Evolutionary conservation across 2,329 filamentous ascomycete genomes (phyloP).

Genomic region (Arthroderma uncinatum): DNA sequence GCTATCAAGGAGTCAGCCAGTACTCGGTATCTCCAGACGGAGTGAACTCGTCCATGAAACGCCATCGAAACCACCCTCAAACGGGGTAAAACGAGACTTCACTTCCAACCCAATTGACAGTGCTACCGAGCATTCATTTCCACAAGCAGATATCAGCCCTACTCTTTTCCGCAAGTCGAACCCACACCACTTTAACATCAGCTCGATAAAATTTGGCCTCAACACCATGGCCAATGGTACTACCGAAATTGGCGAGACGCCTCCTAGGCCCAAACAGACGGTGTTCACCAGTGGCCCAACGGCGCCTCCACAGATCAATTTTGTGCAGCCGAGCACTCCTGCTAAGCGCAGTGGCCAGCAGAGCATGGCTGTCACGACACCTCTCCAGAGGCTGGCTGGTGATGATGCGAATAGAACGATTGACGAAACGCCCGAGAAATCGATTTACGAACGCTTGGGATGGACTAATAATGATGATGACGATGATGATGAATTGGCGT

Average conservation of each 20-base stretch:
- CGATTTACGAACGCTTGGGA: constrained; percentile 35
- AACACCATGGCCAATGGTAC: not conserved
- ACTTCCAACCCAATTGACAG: not conserved
- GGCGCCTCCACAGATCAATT: not conserved
- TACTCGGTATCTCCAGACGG: not conserved
- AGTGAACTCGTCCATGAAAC: constrained; percentile 25
- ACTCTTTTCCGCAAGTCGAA: constrained; percentile 8
- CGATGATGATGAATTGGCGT: constrained; percentile 14
- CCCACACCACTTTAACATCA: not conserved
- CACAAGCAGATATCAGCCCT: constrained; percentile 6
- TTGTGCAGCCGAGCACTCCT: not conserved
- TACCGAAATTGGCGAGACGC: not conserved
- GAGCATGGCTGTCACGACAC: not conserved
- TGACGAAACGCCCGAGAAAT: constrained; percentile 25
- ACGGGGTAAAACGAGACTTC: not conserved
- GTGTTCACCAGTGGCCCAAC: not conserved
- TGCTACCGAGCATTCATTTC: not conserved
- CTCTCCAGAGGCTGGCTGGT: not conserved
- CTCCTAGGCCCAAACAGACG: constrained; percentile 4
- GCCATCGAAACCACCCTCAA: constrained; percentile 22
- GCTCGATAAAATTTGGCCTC: not conserved
- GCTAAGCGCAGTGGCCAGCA: not conserved
- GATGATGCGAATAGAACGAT: not conserved
- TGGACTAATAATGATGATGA: constrained; percentile 35
- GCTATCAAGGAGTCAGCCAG: not conserved